Evolutionary conservation across 1,284 basidiomycete genomes (phyloP), one percentile per base, ranked within the genome.

Genomic region (Apiotrichum porosum): DNA sequence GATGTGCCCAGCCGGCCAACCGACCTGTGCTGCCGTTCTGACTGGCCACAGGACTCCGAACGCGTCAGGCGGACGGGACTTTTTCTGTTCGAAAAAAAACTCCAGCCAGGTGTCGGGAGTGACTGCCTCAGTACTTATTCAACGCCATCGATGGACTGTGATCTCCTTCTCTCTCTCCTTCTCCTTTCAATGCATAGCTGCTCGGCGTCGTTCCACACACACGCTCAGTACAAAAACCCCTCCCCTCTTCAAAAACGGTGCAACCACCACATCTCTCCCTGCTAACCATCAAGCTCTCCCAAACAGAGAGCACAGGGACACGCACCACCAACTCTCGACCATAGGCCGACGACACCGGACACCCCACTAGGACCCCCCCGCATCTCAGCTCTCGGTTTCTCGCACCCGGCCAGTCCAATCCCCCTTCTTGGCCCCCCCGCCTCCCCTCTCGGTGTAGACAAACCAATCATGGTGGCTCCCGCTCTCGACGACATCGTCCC

Each of bases 381-480:
- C n/a, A n/a, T n/a, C n/a, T n/a, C n/a, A n/a, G n/a, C n/a, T n/a
- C n/a, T n/a, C n/a, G n/a, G 32, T 33, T 17, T 14, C 8, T 33
- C 17, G 32, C 21, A 41, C 22, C 26, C 5, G 14, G n/a, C n/a
- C n/a, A n/a, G n/a, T 17, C 30, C 39, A 9, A 9, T 44, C 24
- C 23, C 33, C n/a, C 33, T 23, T 43, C 26, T 32, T 35, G 31
- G 26, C 31, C 26, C 31, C 23, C 34, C 30, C 33, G 18, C 32
- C n/a, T 17, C 21, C 14, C 30, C 12, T 17, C 43, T 26, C 42
- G 22, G 41, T 33, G 31, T 34, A 46, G 22, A 39, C n/a, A 35
- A 34, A n/a, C 28, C 45, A 28, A 49, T 19, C 18, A 56, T 56
- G 54, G 54, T 47, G 35, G 44, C 54, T 36, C 44, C 49, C 24